A percentile compares a stretch with the other conserved stretches of the same genome.
phyloP scores from a whole-genome alignment of 2,329 filamentous ascomycete species.

The Colletotrichum tofieldiae region DNA sequence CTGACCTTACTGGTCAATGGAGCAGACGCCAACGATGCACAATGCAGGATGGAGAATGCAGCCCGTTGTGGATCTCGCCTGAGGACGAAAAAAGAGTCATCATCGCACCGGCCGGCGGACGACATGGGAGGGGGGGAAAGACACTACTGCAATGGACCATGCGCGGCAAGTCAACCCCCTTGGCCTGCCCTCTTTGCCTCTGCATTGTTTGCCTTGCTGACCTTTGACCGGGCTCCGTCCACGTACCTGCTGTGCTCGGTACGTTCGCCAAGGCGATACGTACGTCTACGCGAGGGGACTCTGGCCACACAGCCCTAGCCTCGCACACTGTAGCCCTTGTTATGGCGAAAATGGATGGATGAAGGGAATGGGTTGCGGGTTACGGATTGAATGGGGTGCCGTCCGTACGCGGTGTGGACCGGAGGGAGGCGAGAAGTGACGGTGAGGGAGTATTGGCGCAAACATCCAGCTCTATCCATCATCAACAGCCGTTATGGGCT shows the following conservation, averaged over 20 bases:
- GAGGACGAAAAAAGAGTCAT: slow-evolving; percentile 32
- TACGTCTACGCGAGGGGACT: slow-evolving; percentile 3
- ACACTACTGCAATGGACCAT: slow-evolving; percentile 17
- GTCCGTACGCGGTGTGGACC: not conserved
- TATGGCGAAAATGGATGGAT: slow-evolving; percentile 14
- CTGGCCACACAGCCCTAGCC: slow-evolving; percentile 25
- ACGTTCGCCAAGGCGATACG: slow-evolving; percentile 1
- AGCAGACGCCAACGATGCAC: slow-evolving; percentile 11
- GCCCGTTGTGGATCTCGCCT: not conserved
- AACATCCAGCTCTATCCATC: not conserved
- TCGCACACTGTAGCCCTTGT: not conserved
- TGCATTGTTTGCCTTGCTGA: not conserved
- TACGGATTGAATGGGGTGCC: not conserved
- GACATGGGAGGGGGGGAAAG: slow-evolving; percentile 2
- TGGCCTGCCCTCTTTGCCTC: not conserved
- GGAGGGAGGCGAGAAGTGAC: not conserved
- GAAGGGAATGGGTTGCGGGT: not conserved
- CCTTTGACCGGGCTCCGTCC: not conserved
- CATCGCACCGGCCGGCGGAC: slow-evolving; percentile 2
- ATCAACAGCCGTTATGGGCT: not conserved
- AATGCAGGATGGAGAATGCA: slow-evolving; percentile 16
- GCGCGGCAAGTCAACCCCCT: slow-evolving; percentile 24
- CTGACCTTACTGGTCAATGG: slow-evolving; percentile 39
- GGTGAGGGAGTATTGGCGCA: not conserved
- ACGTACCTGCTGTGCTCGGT: not conserved